Evolutionary conservation across 306 rosid genomes (phyloP), one percentile per base, ranked within the genome.

Genomic region (Sophora flavescens): DNA sequence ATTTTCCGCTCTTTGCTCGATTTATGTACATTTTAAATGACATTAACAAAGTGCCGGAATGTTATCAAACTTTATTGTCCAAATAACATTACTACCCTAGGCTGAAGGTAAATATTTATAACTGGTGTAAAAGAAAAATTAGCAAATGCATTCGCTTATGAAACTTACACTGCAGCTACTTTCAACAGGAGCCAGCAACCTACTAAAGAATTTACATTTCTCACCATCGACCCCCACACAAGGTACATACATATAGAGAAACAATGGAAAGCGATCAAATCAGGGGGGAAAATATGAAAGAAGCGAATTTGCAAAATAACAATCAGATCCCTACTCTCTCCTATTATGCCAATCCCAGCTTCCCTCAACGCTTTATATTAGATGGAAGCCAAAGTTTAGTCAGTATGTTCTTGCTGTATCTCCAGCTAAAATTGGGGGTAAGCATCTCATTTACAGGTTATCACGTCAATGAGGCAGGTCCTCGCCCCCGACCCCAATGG

Each of bases 151-250:
- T 84, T 86, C 80, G 82, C 87, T 87, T 82, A 78, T 76, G 88
- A 84, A 83, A 87, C 88, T 87, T 93, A 91, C 91, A 93, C 68
- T 80, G 92, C 86, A 80, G 88, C 88, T 86, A 81, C 86, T 80
- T 82, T 83, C 86, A 76, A 86, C 79, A 76, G 82, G 83, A 80
- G 84, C 79, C 83, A 77, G 88, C 89, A 88, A 90, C 87, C 96
- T 88, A 83, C 89, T 70, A 86, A 86, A 52, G 87, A 85, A 95
- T 92, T 81, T 92, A 95, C 98, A 90, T 82, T 90, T 88, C 92
- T 92, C 91, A 86, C 90, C 87, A 89, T 87, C 88, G 85, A 84
- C 87, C 92, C 96, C 96, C 82, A 87, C 91, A 90, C 94, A 86
- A 84, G 77, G 80, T 87, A 82, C 86, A 83, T 82, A 78, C 71